Conservation (phyloP, 139 green algal species). For the Chlorella sp. region DNA sequence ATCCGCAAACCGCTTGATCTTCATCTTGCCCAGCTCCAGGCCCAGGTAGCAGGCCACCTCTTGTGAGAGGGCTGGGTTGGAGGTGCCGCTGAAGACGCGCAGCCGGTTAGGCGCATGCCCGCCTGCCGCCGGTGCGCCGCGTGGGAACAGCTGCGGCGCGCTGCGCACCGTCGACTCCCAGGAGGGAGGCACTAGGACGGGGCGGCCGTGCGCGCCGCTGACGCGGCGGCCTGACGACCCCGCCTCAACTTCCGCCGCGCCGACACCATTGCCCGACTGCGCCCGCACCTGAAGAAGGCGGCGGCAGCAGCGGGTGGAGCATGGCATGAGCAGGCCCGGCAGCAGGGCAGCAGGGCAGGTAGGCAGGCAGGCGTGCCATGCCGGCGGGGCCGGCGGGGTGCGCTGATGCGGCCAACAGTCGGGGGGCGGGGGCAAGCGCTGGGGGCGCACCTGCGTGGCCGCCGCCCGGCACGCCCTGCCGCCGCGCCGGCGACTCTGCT, state of each 20-base stretch:
- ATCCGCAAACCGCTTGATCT: constrained; percentile 99
- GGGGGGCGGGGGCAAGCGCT: background rate
- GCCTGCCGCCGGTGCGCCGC: background rate
- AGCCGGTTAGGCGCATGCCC: constrained; percentile 53
- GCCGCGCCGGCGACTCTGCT: background rate
- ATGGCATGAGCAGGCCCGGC: background rate
- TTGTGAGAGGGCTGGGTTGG: constrained; percentile 78
- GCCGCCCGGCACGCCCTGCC: constrained; percentile 8
- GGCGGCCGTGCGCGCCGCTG: constrained; percentile 7
- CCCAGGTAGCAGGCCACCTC: constrained; percentile 98
- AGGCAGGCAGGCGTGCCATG: background rate
- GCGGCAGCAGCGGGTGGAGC: background rate
- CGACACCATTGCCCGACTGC: constrained; percentile 17
- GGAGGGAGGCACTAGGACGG: constrained; percentile 12
- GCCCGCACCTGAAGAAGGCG: background rate
- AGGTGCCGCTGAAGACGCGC: constrained; percentile 83
- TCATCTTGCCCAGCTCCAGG: constrained; percentile 91
- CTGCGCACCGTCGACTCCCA: constrained; percentile 20
- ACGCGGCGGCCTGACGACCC: background rate
- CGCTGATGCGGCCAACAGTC: too few relatives aligned
- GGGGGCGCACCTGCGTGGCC: constrained; percentile 2
- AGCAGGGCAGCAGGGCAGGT: background rate
- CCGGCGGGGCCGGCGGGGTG: background rate
- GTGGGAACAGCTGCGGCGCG: constrained; percentile 39
- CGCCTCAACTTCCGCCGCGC: background rate